phyloP scores from a whole-genome alignment of 108 stramenopile species.

The Cyclotella baltica region DNA sequence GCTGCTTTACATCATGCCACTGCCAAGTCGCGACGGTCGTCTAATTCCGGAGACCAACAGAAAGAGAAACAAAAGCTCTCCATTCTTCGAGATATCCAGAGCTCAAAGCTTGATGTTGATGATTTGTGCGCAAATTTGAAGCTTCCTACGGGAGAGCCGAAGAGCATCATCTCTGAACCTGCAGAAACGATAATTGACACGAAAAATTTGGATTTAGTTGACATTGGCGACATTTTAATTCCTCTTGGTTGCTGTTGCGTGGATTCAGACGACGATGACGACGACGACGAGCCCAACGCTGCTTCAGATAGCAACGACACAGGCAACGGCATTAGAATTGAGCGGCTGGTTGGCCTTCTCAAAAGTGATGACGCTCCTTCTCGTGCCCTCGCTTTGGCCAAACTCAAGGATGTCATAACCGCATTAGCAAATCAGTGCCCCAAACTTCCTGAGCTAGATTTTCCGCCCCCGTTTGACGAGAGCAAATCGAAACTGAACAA shows the following conservation, averaged over 20 bases:
- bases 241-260: neutral
- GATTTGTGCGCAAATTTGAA: slow-evolving; percentile 9
- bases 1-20: neutral
- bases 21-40: neutral
- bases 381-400: slow-evolving; percentile 33
- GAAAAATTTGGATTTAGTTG: neutral
- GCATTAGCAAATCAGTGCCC: slow-evolving; percentile 21
- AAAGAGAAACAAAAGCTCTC: slow-evolving; percentile 1
- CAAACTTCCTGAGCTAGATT: slow-evolving; percentile 31
- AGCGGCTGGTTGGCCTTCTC: slow-evolving; percentile 45
- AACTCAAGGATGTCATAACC: slow-evolving; percentile 37
- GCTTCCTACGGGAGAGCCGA: no score
- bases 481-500: slow-evolving; percentile 15
- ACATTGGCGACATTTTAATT: neutral
- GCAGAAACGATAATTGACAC: neutral
- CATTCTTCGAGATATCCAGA: neutral
- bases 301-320: slow-evolving; percentile 1
- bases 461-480: slow-evolving; percentile 51
- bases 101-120: slow-evolving; percentile 24
- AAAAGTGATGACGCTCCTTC: slow-evolving; percentile 15
- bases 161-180: neutral
- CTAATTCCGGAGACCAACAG: neutral
- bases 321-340: slow-evolving; percentile 25
- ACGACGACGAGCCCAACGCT: slow-evolving; percentile 28
- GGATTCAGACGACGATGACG: slow-evolving; percentile 53